Base-by-base conservation (phyloP, 345 rosid genomes). In the Reutealis trisperma region DNA sequence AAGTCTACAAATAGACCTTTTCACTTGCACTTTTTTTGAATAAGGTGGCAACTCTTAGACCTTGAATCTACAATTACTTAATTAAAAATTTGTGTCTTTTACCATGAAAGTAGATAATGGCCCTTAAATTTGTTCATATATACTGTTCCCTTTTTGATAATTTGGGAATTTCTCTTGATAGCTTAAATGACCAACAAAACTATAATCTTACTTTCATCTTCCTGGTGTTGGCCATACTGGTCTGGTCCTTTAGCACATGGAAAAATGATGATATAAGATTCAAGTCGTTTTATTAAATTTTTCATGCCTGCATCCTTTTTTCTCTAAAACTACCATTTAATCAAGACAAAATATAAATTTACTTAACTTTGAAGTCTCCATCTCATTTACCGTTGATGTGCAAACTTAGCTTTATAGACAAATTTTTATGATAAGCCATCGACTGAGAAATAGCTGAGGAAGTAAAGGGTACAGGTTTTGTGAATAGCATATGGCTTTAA, bases 341-440 rank as follows among this genome's bases (percentile, higher is more conserved):
- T 44, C 32, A 13, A 45, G 71, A 67, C 14, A n/a, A 21, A 19
- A 9, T 27, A 22, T 5, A 0, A 6, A 21, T 41, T 21, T 21
- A 66, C 51, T 24, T 66, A 19, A 41, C 21, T 8, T 66, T 66
- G 52, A 66, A 47, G 2, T 25, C 34, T 8, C 30, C 44, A 5
- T 69, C 42, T 25, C 58, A 25, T 68, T 60, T 61, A 54, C 13
- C 55, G 15, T 41, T 69, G 11, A 49, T 8, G 52, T 68, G 72
- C 72, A 68, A 68, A 68, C 21, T 68, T 37, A 22, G 10, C 57
- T 49, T 51, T 41, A 69, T 68, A n/a, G 25, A 45, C 60, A 25
- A 18, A 6, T 51, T 13, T 51, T 67, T 22, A 19, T 0, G 1
- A 41, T 19, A 66, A 15, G 16, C 51, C 55, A 45, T 22, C 19